Evolutionary conservation across 2,329 filamentous ascomycete genomes (phyloP), one percentile per base, ranked within the genome.

Genomic region (Gnomoniopsis sp.): DNA sequence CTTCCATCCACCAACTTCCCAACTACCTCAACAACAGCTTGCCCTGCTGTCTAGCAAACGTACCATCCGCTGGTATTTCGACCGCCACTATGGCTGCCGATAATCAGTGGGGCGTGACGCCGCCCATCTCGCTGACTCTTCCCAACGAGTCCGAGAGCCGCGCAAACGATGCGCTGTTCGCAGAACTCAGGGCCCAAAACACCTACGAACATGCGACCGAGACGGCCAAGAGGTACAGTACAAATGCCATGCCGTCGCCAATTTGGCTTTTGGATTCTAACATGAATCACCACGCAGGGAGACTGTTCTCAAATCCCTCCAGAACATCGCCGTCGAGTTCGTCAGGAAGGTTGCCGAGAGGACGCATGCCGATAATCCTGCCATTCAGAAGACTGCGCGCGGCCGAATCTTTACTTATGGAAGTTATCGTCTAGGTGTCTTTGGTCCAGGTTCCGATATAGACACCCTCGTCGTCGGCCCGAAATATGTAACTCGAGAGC

Each of bases 351-450:
- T 96, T 11, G 90, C 91, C 64, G 81, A 82, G 64, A 82, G 85
- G 68, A 92, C 89, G 72, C 87, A 86, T 62, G 78, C 80, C 8
- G 80, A 93, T 53, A 88, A 92, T 49, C 84, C 90, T 47, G 86
- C 87, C 34, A 84, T 95, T 49, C 84, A 95, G 49, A 90, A 93
- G 65, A 88, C 89, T 69, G 90, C 93, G 6, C 90, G 93, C 55
- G 95, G 93, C 64, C 95, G 93, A 76, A 87, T 99, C 65, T 96
- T 96, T 72, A 96, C 93, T 1, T 99, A 95, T 73, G 95, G 95
- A 64, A 98, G 95, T 74, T 99, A 93, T 74, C 88, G 93, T 43
- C 81, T 99, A 14, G 95, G 95, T 61, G 95, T 98, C 23, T 96
- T 90, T 73, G 93, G 93, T 6, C 95, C 95, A 48, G 92, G 92